Conservation (phyloP, 2,329 filamentous ascomycete species). For the Neofusicoccum sp. region DNA sequence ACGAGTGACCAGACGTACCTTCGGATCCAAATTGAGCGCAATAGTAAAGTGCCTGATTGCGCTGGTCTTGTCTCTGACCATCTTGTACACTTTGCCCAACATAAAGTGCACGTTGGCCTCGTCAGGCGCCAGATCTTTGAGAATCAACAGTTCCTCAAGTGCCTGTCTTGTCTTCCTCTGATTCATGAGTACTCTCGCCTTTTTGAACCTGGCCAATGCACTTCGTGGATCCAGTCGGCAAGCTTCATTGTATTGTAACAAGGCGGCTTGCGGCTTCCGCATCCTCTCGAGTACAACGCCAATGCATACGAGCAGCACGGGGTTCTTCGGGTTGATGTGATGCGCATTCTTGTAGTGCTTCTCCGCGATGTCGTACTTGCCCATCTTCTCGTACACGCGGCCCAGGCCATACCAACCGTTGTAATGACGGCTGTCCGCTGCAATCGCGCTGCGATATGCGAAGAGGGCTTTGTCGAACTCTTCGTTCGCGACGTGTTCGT, state of each 20-base stretch:
- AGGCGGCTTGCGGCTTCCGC: slow-evolving; percentile 73
- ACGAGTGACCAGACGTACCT: slow-evolving; percentile 56
- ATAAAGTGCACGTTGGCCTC: slow-evolving; percentile 96
- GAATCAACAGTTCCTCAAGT: slow-evolving; percentile 76
- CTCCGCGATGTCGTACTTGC: slow-evolving; percentile 86
- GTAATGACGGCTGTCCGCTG: slow-evolving; percentile 85
- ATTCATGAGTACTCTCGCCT: slow-evolving; percentile 80
- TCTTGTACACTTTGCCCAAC: slow-evolving; percentile 72
- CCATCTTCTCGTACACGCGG: slow-evolving; percentile 81
- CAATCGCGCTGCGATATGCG: slow-evolving; percentile 81
- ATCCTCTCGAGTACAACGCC: slow-evolving; percentile 83
- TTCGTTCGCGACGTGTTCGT: slow-evolving; percentile 93
- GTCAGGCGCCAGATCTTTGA: slow-evolving; percentile 89
- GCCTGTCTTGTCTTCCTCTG: slow-evolving; percentile 69
- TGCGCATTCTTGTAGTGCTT: slow-evolving; percentile 87
- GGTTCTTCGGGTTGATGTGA: slow-evolving; percentile 88
- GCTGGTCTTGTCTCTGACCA: slow-evolving; percentile 59
- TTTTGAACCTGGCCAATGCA: slow-evolving; percentile 86
- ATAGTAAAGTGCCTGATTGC: slow-evolving; percentile 95
- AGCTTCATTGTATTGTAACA: slow-evolving; percentile 79
- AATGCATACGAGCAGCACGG: slow-evolving; percentile 88
- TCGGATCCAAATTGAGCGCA: slow-evolving; percentile 91
- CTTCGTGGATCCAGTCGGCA: slow-evolving; percentile 78
- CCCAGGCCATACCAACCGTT: slow-evolving; percentile 96
- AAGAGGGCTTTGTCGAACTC: slow-evolving; percentile 93